Evolutionary conservation across 768 basidiomycete species (phyloP).

Genomic region (Boletus vermiculosoides): DNA sequence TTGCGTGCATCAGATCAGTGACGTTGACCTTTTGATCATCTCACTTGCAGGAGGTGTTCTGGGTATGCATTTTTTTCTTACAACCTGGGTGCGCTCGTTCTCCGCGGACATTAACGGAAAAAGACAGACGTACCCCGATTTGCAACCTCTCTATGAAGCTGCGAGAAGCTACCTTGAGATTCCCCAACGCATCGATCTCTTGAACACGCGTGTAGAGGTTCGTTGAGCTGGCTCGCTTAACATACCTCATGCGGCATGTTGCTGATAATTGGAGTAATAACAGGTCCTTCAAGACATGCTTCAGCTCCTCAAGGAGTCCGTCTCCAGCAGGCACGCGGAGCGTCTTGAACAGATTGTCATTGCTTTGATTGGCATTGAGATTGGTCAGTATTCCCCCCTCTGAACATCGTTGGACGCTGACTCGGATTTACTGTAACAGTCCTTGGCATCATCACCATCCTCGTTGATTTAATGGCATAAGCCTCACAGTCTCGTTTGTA

Average conservation of each 20-base stretch:
- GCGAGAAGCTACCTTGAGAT: constrained; percentile 94
- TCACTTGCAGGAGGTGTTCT: constrained; percentile 78
- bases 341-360: constrained; percentile 93
- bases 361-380: constrained; percentile 84
- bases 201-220: constrained; percentile 93
- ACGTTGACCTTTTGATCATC: neutral
- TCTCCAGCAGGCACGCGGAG: constrained; percentile 87
- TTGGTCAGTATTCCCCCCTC: constrained; percentile 46
- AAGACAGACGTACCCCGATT: constrained; percentile 82
- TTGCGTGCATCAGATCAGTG: constrained; percentile 1
- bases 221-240: constrained; percentile 20
- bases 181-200: constrained; percentile 86
- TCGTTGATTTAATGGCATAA: constrained; percentile 76
- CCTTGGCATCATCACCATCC: constrained; percentile 86
- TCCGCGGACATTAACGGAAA: constrained; percentile 21
- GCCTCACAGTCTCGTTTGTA: constrained; percentile 8
- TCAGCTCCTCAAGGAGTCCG: constrained; percentile 90
- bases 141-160: constrained; percentile 93
- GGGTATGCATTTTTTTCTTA: constrained; percentile 54
- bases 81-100: neutral
- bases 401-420: neutral
- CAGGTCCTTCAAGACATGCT: constrained; percentile 97
- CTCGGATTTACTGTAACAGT: constrained; percentile 41
- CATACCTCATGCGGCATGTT: neutral
- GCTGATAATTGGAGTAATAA: constrained; percentile 1